phyloP scores from a whole-genome alignment of 2,329 filamentous ascomycete genomes.

The Fusarium sterilihyphosum region DNA sequence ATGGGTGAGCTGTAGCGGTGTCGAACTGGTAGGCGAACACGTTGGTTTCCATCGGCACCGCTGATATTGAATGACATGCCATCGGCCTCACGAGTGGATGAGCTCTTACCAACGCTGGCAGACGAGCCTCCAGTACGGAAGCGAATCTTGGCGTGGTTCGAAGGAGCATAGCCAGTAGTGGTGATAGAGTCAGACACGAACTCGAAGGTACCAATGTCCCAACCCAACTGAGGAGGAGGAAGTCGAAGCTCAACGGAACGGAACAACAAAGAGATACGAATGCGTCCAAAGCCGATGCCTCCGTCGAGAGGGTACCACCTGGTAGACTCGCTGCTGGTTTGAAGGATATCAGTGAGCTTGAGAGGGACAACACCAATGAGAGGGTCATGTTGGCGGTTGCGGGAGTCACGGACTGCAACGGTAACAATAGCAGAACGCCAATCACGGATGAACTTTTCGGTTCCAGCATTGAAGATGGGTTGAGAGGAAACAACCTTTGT shows the following conservation, averaged over 20 bases:
- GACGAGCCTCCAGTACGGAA: conserved; percentile 87
- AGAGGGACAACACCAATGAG: conserved; percentile 92
- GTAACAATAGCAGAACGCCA: conserved; percentile 91
- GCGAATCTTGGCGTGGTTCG: conserved; percentile 77
- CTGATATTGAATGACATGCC: conserved; percentile 60
- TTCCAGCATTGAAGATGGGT: conserved; percentile 97
- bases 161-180: conserved; percentile 68
- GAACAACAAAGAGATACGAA: conserved; percentile 90
- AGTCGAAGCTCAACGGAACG: conserved; percentile 87
- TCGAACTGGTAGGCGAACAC: conserved; percentile 84
- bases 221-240: conserved; percentile 86
- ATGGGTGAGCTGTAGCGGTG: conserved; percentile 90
- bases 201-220: conserved; percentile 95
- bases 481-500: conserved; percentile 93
- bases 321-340: conserved; percentile 85
- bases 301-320: conserved; percentile 97
- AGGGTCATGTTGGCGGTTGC: conserved; percentile 92
- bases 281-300: conserved; percentile 89
- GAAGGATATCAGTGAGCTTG: conserved; percentile 86
- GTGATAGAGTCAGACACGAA: conserved; percentile 78
- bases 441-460: conserved; percentile 90
- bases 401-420: conserved; percentile 85
- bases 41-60: conserved; percentile 51
- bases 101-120: conserved; percentile 71
- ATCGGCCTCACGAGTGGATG: conserved; percentile 70